Conservation (phyloP, 208 protist genomes). For the Wallacemonas collosoma region DNA sequence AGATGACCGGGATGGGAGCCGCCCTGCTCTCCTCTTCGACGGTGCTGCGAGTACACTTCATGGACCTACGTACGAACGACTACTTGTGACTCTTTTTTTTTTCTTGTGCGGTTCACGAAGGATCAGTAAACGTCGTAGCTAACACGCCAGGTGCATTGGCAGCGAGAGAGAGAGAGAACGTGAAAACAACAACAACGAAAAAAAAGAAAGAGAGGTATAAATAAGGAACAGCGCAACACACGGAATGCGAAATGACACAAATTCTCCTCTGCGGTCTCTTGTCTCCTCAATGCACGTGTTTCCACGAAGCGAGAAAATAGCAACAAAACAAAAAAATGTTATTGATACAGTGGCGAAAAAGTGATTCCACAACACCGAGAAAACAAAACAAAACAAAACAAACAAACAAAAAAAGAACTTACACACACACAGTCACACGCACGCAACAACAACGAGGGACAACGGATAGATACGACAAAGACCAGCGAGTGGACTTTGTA, state of each 20-base stretch:
- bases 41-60: no score
- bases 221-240: neutral
- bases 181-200: slow-evolving; percentile 2
- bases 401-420: neutral
- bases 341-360: neutral
- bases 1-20: no score
- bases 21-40: no score
- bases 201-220: neutral
- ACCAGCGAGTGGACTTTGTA: neutral
- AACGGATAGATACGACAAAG: no score
- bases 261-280: no score
- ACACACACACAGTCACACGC: neutral
- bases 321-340: neutral
- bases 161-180: neutral
- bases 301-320: neutral
- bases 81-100: no score
- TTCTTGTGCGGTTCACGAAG: no score
- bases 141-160: neutral
- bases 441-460: no score
- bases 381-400: neutral
- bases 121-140: no score
- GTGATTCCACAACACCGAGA: no score
- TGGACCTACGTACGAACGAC: no score
- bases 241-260: neutral
- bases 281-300: no score